Evolutionary conservation across 2,329 filamentous ascomycete genomes (phyloP).

Genomic region (Penicillium sp.): DNA sequence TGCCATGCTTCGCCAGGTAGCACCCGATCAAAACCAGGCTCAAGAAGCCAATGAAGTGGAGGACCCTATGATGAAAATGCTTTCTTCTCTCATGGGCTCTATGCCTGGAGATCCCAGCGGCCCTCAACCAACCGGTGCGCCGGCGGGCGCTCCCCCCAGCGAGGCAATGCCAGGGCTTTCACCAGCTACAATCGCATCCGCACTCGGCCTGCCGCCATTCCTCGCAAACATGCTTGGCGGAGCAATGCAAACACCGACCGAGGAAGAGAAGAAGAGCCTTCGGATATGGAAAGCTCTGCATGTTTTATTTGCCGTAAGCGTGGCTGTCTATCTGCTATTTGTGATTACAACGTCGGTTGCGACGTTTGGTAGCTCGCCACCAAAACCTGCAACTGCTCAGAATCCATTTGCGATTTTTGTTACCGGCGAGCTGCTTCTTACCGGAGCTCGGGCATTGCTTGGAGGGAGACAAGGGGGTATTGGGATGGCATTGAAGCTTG

Average conservation of each 20-base stretch:
- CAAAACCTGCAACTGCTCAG: conserved; percentile 42
- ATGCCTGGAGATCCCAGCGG: conserved; percentile 21
- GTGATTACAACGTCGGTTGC: conserved; percentile 34
- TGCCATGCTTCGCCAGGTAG: conserved; percentile 34
- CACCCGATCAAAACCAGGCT: conserved; percentile 17
- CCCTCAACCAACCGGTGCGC: conserved; percentile 24
- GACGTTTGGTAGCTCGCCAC: conserved; percentile 38
- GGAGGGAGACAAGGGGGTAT: conserved; percentile 25
- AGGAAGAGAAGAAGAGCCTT: conserved; percentile 32
- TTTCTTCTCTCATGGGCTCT: conserved; percentile 34
- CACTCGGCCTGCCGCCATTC: conserved; percentile 42
- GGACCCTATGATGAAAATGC: conserved; percentile 36
- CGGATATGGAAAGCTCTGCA: conserved; percentile 54
- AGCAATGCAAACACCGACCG: conserved; percentile 31
- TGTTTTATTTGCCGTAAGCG: conserved; percentile 51
- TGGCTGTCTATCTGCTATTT: conserved; percentile 50
- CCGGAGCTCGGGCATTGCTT: conserved; percentile 33
- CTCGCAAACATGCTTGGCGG: conserved; percentile 38
- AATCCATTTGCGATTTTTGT: conserved; percentile 44
- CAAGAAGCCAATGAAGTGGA: conserved; percentile 21
- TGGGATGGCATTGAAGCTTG: conserved; percentile 34
- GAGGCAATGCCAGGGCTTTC: conserved; percentile 14
- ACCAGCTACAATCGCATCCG: conserved; percentile 32
- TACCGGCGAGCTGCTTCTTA: conserved; percentile 43
- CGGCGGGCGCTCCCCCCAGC: conserved; percentile 8